Conservation (phyloP, 2,329 filamentous ascomycete genomes). For the Xylariaceae sp. region DNA sequence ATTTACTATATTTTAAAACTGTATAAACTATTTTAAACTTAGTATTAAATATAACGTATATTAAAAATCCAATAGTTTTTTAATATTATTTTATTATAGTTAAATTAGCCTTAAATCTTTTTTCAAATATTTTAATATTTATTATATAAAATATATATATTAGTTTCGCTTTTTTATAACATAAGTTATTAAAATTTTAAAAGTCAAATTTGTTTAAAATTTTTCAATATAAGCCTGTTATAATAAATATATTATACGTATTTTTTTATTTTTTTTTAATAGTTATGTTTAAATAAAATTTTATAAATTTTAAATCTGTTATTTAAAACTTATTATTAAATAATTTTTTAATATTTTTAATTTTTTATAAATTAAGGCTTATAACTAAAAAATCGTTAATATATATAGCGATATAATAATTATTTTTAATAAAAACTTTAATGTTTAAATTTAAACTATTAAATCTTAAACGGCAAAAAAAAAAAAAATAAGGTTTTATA, state of each 20-base stretch:
- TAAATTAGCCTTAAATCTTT: background rate
- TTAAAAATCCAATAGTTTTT: background rate
- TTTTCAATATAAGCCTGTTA: background rate
- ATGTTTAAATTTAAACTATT: constrained; percentile 1
- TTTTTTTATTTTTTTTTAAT: background rate
- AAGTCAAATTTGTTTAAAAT: background rate
- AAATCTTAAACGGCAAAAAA: constrained; percentile 2
- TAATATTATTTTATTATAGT: background rate
- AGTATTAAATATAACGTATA: background rate
- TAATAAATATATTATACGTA: background rate
- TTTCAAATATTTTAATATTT: background rate
- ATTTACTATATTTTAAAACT: background rate
- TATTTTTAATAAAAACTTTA: constrained; percentile 2
- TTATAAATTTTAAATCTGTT: no score
- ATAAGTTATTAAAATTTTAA: background rate
- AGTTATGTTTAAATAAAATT: background rate
- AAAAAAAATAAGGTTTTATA: constrained; percentile 1
- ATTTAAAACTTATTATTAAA: no score
- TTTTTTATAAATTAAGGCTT: constrained; percentile 6
- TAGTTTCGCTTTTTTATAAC: background rate
- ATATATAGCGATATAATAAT: constrained; percentile 9
- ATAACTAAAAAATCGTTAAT: constrained; percentile 10
- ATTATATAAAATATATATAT: background rate
- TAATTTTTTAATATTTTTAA: constrained; percentile 1
- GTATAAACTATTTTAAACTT: background rate